Conservation (phyloP, 805 yeast genomes). For the Saccharomyces kudriavzevii region DNA sequence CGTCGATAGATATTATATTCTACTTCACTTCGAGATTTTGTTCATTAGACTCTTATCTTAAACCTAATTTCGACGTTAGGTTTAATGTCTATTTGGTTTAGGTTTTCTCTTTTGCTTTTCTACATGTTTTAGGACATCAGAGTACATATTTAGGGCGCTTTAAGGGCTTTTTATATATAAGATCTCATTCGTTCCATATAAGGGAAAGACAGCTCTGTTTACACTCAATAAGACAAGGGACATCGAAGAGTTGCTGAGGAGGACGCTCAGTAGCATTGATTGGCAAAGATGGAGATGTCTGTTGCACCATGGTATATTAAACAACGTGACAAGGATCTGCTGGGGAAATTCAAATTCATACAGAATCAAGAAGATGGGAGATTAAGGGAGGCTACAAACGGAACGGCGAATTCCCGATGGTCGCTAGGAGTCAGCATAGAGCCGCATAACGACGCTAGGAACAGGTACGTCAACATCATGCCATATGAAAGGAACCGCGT, state of each 20-base stretch:
- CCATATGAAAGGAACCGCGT: slow-evolving; percentile 62
- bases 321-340: slow-evolving; percentile 20
- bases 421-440: slow-evolving; percentile 23
- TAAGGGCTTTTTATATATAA: not conserved
- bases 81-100: not conserved
- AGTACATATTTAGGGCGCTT: not conserved
- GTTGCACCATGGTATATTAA: slow-evolving; percentile 21
- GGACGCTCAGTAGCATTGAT: not conserved
- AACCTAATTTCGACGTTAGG: not conserved
- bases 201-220: not conserved
- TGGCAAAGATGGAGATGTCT: not conserved
- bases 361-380: slow-evolving; percentile 33
- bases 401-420: slow-evolving; percentile 23
- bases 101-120: not conserved
- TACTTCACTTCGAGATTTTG: not conserved
- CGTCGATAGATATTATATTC: not conserved
- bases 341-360: slow-evolving; percentile 28
- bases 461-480: slow-evolving; percentile 54
- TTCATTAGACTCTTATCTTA: not conserved
- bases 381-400: slow-evolving; percentile 32
- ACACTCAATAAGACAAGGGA: not conserved
- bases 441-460: slow-evolving; percentile 32
- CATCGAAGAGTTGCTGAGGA: not conserved
- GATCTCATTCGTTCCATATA: not conserved
- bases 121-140: not conserved